These are phyloP conservation scores for Penicillium aurantiogriseum DNA, from an alignment of 2,329 filamentous ascomycete genomes.

Conservation along the genomic window DNA sequence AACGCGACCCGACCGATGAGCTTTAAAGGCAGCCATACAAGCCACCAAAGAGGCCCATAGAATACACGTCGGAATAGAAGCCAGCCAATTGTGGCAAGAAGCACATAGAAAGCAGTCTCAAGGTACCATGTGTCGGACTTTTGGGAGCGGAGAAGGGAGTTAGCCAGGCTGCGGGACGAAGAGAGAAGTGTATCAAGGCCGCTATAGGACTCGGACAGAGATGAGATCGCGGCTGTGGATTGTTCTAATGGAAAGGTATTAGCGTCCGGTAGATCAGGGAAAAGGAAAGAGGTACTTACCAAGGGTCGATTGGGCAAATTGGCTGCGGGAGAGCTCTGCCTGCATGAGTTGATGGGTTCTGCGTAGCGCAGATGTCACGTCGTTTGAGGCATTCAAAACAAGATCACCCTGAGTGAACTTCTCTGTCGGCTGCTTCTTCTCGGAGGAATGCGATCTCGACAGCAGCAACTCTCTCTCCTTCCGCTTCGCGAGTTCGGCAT, in stretches of 20 bases:
- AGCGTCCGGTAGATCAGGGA: neutral
- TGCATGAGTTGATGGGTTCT: conserved; percentile 85
- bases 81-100: conserved; percentile 76
- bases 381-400: conserved; percentile 70
- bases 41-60: conserved; percentile 88
- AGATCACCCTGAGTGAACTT: conserved; percentile 69
- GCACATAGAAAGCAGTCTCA: conserved; percentile 80
- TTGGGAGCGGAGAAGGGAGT: conserved; percentile 76
- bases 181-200: conserved; percentile 74
- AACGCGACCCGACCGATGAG: conserved; percentile 61
- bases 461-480: conserved; percentile 76
- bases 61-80: conserved; percentile 78
- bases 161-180: conserved; percentile 71
- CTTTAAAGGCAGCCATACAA: conserved; percentile 79
- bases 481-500: conserved; percentile 68
- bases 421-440: conserved; percentile 39
- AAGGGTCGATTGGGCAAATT: conserved; percentile 86
- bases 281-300: conserved; percentile 29
- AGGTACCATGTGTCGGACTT: conserved; percentile 99
- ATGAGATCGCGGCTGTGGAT: conserved; percentile 76
- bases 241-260: conserved; percentile 51
- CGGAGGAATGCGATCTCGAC: conserved; percentile 45
- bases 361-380: conserved; percentile 80
- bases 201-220: conserved; percentile 77
- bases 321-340: conserved; percentile 77